These are phyloP conservation scores for Lagenidium giganteum DNA, from an alignment of 352 stramenopile species.

Conservation along the genomic window DNA sequence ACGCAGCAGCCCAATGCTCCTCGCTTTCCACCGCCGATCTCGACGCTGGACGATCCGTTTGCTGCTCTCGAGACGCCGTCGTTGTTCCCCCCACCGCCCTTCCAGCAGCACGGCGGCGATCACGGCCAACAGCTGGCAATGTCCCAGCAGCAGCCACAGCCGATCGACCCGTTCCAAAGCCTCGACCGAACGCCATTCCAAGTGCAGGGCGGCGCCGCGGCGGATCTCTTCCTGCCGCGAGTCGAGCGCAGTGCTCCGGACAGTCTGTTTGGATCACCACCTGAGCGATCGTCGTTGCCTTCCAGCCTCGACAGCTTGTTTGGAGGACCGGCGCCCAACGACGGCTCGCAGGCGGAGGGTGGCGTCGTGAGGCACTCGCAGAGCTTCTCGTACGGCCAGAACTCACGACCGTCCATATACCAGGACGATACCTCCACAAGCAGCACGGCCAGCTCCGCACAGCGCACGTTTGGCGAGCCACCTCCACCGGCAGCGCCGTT, in stretches of 20 bases:
- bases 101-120: background rate
- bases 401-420: no score
- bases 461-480: conserved; percentile 28
- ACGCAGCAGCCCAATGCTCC: conserved; percentile 8
- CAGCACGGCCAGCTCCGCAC: conserved; percentile 18
- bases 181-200: conserved; percentile 26
- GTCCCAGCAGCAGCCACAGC: conserved; percentile 2
- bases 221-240: conserved; percentile 22
- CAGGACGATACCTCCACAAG: conserved; percentile 15
- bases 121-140: background rate
- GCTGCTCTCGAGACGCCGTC: no score
- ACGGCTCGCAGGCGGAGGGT: background rate
- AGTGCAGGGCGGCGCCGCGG: conserved; percentile 11
- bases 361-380: conserved; percentile 6
- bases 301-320: conserved; percentile 37
- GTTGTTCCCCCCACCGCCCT: background rate
- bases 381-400: conserved; percentile 40
- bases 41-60: conserved; percentile 1
- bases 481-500: conserved; percentile 66
- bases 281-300: conserved; percentile 22
- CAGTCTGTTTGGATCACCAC: conserved; percentile 32
- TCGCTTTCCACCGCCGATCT: conserved; percentile 10
- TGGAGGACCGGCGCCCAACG: conserved; percentile 5
- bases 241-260: conserved; percentile 20
- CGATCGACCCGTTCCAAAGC: conserved; percentile 8